Percentiles rank a stretch among this genome's conserved stretches.
Conservation (phyloP, 1,284 basidiomycete genomes). For the Porogramme epimiltina region DNA sequence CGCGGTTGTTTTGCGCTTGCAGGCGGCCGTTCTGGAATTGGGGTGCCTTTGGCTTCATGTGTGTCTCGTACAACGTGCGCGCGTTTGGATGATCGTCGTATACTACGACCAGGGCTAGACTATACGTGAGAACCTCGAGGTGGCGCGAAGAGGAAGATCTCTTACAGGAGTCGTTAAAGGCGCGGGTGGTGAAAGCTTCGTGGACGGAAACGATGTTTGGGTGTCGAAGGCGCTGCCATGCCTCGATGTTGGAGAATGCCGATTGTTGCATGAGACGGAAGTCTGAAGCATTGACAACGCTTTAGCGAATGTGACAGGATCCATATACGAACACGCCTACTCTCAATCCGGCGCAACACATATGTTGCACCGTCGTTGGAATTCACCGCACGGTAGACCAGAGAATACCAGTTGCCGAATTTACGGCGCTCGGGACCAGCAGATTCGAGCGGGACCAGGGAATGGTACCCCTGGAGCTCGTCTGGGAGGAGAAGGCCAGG, state of each 20-base stretch:
- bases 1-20: conserved; percentile 39
- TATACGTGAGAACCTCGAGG: neutral
- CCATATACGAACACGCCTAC: conserved; percentile 45
- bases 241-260: conserved; percentile 84
- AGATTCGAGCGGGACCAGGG: conserved; percentile 78
- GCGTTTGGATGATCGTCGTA: conserved; percentile 91
- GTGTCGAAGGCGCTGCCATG: conserved; percentile 87
- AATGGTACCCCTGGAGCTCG: conserved; percentile 91
- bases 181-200: conserved; percentile 95
- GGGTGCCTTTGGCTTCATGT: conserved; percentile 55
- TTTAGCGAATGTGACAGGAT: neutral
- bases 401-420: conserved; percentile 77
- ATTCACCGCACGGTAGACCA: conserved; percentile 83
- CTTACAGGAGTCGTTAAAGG: conserved; percentile 92
- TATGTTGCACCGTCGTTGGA: conserved; percentile 81
- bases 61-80: conserved; percentile 77
- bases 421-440: conserved; percentile 59
- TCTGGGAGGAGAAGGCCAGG: conserved; percentile 72
- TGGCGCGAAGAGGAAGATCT: conserved; percentile 13
- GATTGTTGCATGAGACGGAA: conserved; percentile 82
- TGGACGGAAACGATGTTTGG: conserved; percentile 85
- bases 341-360: conserved; percentile 83
- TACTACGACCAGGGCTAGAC: conserved; percentile 85
- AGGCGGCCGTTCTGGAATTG: conserved; percentile 46
- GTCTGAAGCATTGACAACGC: conserved; percentile 47